Evolutionary conservation across 805 yeast genomes (phyloP).

Genomic region (Yamadazyma insecticola): DNA sequence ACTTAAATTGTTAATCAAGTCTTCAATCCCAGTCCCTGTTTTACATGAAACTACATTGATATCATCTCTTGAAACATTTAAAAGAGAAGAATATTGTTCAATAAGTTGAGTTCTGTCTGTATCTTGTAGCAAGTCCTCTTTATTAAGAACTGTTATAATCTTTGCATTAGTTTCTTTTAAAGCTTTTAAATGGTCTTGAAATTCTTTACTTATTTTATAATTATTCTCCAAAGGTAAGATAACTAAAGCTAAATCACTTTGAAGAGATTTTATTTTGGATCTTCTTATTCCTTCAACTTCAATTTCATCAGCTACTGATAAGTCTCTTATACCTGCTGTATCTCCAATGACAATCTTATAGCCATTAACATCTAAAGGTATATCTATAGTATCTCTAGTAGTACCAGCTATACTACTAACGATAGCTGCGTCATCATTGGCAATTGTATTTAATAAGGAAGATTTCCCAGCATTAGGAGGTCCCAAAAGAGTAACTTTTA

Average conservation of each 20-base stretch:
- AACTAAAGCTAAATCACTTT: conserved; percentile 66
- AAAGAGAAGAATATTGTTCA: conserved; percentile 11
- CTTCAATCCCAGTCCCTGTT: conserved; percentile 50
- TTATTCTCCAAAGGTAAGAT: conserved; percentile 49
- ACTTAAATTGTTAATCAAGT: conserved; percentile 40
- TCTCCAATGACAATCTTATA: conserved; percentile 82
- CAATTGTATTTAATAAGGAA: conserved; percentile 71
- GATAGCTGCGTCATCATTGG: conserved; percentile 79
- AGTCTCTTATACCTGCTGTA: conserved; percentile 82
- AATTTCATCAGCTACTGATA: conserved; percentile 46
- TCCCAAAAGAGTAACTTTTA: conserved; percentile 70
- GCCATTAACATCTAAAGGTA: conserved; percentile 77
- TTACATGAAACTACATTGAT: conserved; percentile 53
- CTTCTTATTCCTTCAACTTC: conserved; percentile 79
- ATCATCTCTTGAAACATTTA: no score
- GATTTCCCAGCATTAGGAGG: conserved; percentile 98
- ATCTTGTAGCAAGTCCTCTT: conserved; percentile 44
- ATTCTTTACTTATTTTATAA: conserved; percentile 23
- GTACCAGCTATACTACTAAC: conserved; percentile 93
- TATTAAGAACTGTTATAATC: conserved; percentile 52
- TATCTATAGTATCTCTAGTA: conserved; percentile 82
- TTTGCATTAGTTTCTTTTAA: conserved; percentile 19
- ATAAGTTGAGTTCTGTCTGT: conserved; percentile 2
- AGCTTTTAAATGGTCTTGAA: conserved; percentile 33
- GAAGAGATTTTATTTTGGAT: conserved; percentile 56